Evolutionary conservation across 2,329 filamentous ascomycete genomes (phyloP).

Genomic region (Pseudogymnoascus sp.): DNA sequence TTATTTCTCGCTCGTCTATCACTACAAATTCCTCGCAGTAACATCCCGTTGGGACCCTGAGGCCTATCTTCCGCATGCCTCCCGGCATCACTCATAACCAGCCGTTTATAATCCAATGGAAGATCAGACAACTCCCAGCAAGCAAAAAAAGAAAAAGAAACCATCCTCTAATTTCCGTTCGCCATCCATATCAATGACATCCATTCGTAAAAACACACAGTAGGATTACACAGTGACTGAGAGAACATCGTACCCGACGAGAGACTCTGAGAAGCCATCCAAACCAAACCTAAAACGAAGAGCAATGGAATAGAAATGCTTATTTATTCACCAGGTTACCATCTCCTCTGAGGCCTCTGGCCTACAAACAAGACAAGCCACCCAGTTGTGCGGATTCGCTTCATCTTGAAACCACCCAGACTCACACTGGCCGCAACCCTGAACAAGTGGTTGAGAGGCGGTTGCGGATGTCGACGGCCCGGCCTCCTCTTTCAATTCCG

Average conservation of each 20-base stretch:
- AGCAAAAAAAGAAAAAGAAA: background rate
- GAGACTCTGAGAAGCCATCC: background rate
- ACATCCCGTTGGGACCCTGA: background rate
- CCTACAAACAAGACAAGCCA: conserved; percentile 3
- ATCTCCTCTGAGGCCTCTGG: background rate
- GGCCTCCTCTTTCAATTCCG: background rate
- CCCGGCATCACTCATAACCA: background rate
- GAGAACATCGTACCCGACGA: background rate
- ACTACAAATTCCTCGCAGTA: background rate
- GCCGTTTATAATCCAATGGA: background rate
- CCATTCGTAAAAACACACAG: conserved; percentile 1
- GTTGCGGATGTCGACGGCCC: background rate
- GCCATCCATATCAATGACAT: background rate
- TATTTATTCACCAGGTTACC: background rate
- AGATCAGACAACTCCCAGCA: background rate
- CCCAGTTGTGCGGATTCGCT: background rate
- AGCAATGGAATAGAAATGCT: background rate
- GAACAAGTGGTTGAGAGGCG: background rate
- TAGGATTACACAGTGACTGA: background rate
- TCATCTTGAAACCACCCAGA: background rate
- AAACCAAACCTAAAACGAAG: background rate
- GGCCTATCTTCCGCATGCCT: background rate
- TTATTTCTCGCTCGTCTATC: background rate
- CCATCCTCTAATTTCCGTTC: background rate
- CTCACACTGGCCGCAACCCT: conserved; percentile 1